Base-by-base conservation (phyloP, 75 land plant species). In the Cryptomeria japonica region DNA sequence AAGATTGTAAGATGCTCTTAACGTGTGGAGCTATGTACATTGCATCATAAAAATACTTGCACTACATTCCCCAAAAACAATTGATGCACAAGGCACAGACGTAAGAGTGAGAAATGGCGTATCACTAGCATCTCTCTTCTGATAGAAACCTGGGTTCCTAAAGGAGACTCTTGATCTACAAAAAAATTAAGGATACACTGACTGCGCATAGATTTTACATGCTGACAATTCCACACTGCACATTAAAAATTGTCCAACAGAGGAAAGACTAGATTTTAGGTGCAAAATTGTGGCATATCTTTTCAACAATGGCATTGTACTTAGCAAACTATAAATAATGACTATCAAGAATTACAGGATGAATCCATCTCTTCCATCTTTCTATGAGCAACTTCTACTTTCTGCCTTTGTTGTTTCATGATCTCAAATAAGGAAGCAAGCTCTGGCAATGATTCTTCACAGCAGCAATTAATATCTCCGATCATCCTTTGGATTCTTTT, bases 371-470 rank as follows among this genome's bases (percentile, higher is more conserved):
- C 49, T 82, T 82, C 51, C 84, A 82, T 44, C 84, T 46, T 82
- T 28, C 84, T 82, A 3, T 19, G 32, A 42, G 51, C 51, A 82
- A n/a, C 51, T 82, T 82, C 84, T 10, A 82, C 84, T 82, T 46
- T 82, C 51, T 82, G n/a, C 51, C 84, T 82, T 46, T 82, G 84
- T 9, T 82, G 84, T 82, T 82, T 82, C 51, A 82, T 46, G n/a
- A 3, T 82, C 84, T 28, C 51, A 42, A 82, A 31, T 44, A 82
- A 82, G n/a, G 4, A 42, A 82, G n/a, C 41, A 46, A 82, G 84
- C 34, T 82, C 84, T n/a, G 84, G 51, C 51, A 82, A 44, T 46
- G 84, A 82, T 46, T 82, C 84, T 82, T 82, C 84, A 46, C 84
- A 82, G 51, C 28, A 82, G 51, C 49, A 82, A 82, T 82, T 82